A percentile compares a stretch with the other conserved stretches of the same genome.
Evolutionary conservation across 164 flowering plant genomes (phyloP).

Genomic region (Liquidambar formosana): DNA sequence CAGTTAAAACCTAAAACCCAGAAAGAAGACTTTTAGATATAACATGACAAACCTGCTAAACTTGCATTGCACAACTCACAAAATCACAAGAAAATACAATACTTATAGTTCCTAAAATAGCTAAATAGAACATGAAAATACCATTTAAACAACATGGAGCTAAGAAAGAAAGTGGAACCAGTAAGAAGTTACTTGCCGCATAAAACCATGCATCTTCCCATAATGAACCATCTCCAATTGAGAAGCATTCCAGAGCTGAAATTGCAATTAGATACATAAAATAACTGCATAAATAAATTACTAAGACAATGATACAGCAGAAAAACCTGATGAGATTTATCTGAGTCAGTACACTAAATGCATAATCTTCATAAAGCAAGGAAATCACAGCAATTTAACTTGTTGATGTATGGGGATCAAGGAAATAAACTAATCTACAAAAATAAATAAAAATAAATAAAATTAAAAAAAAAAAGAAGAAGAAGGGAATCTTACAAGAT

Average conservation of each 20-base stretch:
- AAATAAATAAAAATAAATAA: no score
- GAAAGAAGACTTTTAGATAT: no score
- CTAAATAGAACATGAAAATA: not conserved
- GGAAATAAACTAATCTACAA: not conserved
- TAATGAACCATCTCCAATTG: slow-evolving; percentile 89
- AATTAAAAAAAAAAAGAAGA: slow-evolving; percentile 3
- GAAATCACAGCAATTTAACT: no score
- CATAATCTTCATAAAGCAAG: not conserved
- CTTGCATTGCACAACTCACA: no score
- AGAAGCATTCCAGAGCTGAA: slow-evolving; percentile 98
- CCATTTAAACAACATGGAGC: not conserved
- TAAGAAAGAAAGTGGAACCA: not conserved
- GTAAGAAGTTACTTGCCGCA: slow-evolving; percentile 65
- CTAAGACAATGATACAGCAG: not conserved
- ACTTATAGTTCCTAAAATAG: no score
- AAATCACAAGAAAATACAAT: no score
- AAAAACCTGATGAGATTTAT: not conserved
- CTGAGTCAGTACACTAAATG: not conserved
- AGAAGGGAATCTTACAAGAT: slow-evolving; percentile 60
- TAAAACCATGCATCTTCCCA: slow-evolving; percentile 98
- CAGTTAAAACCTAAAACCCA: no score
- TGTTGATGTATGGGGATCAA: not conserved
- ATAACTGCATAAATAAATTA: not conserved
- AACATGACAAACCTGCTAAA: no score
- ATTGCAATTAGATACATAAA: not conserved